Evolutionary conservation across 225 moss, liverwort and hornwort species (phyloP).

Genomic region (Takakia lepidozioides): DNA sequence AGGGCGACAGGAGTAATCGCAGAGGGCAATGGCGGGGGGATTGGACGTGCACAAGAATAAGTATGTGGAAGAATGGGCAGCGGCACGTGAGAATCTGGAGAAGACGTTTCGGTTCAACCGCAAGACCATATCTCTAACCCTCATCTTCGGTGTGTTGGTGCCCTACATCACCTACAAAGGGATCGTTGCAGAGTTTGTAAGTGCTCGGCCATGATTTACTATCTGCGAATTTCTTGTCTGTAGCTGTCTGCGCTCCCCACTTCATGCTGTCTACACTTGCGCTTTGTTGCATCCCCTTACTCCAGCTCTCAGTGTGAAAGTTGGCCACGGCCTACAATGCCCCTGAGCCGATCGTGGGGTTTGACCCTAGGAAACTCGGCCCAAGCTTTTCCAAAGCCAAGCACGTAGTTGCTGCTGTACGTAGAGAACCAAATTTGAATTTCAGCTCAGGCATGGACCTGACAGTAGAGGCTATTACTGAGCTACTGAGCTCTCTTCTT

Average conservation of each 20-base stretch:
- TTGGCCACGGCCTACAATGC: not conserved
- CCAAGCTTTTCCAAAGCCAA: too few species aligned
- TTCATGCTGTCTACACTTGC: not conserved
- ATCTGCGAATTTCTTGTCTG: not conserved
- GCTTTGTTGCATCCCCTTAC: not conserved
- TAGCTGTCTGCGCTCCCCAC: not conserved
- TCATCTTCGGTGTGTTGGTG: constrained; percentile 65
- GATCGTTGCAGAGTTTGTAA: constrained; percentile 73
- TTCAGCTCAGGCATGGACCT: too few species aligned
- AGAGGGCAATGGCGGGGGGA: constrained; percentile 83
- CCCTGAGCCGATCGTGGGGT: not conserved
- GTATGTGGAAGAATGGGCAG: constrained; percentile 82
- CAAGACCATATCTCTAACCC: constrained; percentile 49
- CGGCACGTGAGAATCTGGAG: constrained; percentile 82
- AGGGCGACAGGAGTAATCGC: constrained; percentile 1
- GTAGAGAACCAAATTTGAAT: too few species aligned
- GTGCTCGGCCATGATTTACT: constrained; percentile 10
- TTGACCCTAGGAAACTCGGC: not conserved
- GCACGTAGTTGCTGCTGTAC: too few species aligned
- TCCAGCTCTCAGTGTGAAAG: not conserved
- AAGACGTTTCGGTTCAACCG: constrained; percentile 74
- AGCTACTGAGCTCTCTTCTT: too few species aligned
- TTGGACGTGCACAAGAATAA: constrained; percentile 87
- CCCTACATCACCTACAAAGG: constrained; percentile 70
- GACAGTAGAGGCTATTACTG: too few species aligned